Evolutionary conservation across 768 basidiomycete genomes (phyloP).

Genomic region (Hericium alpestre): DNA sequence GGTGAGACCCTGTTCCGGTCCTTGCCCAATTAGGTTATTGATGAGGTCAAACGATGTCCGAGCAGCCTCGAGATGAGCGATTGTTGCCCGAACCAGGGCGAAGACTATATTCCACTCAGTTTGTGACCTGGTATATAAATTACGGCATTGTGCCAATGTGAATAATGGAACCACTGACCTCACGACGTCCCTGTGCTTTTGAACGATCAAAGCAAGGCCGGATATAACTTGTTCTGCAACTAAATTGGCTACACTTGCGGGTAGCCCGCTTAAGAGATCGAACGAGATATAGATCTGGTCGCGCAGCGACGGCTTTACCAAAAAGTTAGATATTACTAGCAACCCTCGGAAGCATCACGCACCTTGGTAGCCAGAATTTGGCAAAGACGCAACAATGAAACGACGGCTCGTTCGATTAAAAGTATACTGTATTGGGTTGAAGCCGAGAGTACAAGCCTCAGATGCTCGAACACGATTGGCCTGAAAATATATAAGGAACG

Average conservation of each 20-base stretch:
- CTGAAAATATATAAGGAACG: constrained; percentile 28
- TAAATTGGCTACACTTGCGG: constrained; percentile 61
- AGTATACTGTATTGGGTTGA: constrained; percentile 79
- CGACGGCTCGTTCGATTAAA: constrained; percentile 88
- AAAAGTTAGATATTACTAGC: background rate
- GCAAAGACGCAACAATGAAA: constrained; percentile 78
- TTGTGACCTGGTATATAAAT: constrained; percentile 45
- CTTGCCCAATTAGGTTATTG: constrained; percentile 50
- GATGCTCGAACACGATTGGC: constrained; percentile 91
- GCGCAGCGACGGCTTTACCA: constrained; percentile 57
- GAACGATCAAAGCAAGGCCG: constrained; percentile 71
- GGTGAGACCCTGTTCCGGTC: constrained; percentile 49
- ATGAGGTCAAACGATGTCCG: constrained; percentile 76
- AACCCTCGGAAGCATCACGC: constrained; percentile 13
- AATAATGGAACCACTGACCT: constrained; percentile 28
- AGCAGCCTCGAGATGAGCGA: constrained; percentile 79
- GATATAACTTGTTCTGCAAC: constrained; percentile 88
- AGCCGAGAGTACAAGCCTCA: constrained; percentile 68
- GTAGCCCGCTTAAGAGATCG: constrained; percentile 77
- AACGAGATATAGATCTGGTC: constrained; percentile 94
- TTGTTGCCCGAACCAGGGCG: constrained; percentile 75
- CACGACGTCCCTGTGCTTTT: constrained; percentile 63
- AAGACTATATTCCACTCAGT: constrained; percentile 96
- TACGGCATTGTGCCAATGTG: background rate
- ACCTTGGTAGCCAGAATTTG: constrained; percentile 74